These are phyloP conservation scores for Chlorella sp. DNA, from an alignment of 139 green algal species.

Conservation along the genomic window DNA sequence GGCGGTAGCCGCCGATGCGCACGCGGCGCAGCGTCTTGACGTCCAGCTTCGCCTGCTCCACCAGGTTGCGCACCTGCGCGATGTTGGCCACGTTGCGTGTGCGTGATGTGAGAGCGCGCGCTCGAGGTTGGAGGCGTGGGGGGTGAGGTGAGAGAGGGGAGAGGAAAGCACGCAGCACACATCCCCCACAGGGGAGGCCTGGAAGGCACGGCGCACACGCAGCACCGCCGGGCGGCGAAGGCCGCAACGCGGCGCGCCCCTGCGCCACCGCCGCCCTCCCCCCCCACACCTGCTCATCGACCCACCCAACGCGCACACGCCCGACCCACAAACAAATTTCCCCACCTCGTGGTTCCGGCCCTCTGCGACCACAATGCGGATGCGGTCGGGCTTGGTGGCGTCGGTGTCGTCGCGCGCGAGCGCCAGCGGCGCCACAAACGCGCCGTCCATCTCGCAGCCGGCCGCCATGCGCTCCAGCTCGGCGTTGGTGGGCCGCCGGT, in stretches of 20 bases:
- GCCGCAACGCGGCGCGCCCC: neutral
- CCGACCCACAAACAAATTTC: neutral
- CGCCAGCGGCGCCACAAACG: conserved; percentile 48
- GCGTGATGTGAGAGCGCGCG: too few species aligned
- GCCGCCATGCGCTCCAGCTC: conserved; percentile 53
- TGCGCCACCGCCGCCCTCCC: neutral
- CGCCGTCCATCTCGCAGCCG: conserved; percentile 46
- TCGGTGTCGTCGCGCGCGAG: conserved; percentile 36
- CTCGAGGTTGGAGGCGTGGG: too few species aligned
- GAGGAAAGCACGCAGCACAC: neutral
- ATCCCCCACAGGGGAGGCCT: neutral
- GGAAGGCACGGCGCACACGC: neutral
- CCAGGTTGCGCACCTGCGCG: conserved; percentile 73
- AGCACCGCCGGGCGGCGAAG: neutral
- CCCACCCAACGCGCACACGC: conserved; percentile 60
- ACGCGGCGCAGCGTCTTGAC: conserved; percentile 78
- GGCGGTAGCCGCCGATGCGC: conserved; percentile 76
- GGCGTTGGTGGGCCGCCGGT: conserved; percentile 29
- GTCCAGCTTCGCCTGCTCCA: conserved; percentile 68
- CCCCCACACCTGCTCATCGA: conserved; percentile 77
- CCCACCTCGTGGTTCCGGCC: conserved; percentile 85
- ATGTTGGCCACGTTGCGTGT: too few species aligned
- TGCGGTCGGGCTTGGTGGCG: conserved; percentile 24
- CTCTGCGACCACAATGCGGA: conserved; percentile 79
- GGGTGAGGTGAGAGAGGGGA: neutral